Conservation (phyloP, 2,329 filamentous ascomycete genomes). For the Metarhizium guizhouense region DNA sequence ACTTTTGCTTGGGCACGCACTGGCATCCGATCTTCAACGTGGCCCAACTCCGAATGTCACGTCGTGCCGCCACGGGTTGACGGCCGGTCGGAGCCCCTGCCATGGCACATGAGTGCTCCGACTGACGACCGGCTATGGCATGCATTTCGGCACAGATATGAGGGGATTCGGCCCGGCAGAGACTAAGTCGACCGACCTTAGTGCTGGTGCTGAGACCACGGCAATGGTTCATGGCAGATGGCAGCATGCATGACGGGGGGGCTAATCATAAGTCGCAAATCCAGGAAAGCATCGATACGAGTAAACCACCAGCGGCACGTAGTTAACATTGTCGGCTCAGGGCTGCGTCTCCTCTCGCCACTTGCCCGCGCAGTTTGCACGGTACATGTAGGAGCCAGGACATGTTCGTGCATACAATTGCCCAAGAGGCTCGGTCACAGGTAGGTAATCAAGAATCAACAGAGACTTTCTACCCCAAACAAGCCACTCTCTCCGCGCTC, state of each 20-base stretch:
- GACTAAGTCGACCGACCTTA: background rate
- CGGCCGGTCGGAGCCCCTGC: background rate
- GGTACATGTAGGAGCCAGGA: background rate
- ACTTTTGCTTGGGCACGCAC: background rate
- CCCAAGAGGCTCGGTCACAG: too few relatives aligned
- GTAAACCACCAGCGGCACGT: too few relatives aligned
- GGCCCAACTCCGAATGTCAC: background rate
- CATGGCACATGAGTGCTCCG: background rate
- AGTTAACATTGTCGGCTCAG: too few relatives aligned
- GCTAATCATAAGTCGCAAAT: too few relatives aligned
- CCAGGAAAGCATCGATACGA: too few relatives aligned
- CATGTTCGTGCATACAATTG: too few relatives aligned
- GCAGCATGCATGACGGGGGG: too few relatives aligned
- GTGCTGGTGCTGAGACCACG: background rate
- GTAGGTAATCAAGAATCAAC: too few relatives aligned
- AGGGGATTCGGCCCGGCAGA: background rate
- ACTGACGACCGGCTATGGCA: background rate
- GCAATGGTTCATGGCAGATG: too few relatives aligned
- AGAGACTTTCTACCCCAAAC: too few relatives aligned
- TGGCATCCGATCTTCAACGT: background rate
- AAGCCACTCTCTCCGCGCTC: background rate
- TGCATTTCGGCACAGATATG: background rate
- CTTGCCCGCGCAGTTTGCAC: background rate
- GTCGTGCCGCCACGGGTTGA: background rate
- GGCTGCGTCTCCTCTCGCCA: too few relatives aligned